Percentiles rank a stretch among this genome's conserved stretches.
Conservation (phyloP, 75 land plant genomes). For the Isoetes taiwanensis region DNA sequence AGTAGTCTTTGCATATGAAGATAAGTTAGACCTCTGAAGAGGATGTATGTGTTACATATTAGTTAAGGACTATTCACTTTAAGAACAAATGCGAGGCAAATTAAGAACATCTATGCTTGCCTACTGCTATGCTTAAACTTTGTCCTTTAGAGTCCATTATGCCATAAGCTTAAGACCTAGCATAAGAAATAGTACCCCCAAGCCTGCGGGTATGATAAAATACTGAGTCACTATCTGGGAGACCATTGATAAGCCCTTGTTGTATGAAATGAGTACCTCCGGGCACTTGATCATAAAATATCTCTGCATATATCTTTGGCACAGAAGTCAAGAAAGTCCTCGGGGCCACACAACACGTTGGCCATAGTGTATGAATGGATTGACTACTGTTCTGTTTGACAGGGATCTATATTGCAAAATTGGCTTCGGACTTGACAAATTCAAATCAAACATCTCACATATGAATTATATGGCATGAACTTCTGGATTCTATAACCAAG, state of each 20-base stretch:
- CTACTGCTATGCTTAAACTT: too few species aligned
- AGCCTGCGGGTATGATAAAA: neutral
- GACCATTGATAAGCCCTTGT: neutral
- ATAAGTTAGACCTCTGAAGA: too few species aligned
- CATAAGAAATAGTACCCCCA: too few species aligned
- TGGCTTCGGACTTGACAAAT: neutral
- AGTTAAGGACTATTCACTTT: too few species aligned
- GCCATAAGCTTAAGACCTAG: too few species aligned
- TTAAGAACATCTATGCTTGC: too few species aligned
- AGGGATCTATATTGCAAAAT: neutral
- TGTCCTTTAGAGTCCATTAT: too few species aligned
- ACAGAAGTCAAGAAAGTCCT: neutral
- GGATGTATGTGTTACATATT: too few species aligned
- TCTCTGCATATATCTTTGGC: neutral
- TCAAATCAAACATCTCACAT: neutral
- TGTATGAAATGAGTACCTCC: neutral
- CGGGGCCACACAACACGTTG: neutral
- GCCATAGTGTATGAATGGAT: neutral
- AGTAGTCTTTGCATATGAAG: too few species aligned
- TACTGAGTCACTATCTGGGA: neutral
- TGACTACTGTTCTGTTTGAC: neutral
- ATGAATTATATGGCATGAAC: neutral
- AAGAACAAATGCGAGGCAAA: too few species aligned
- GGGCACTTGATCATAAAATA: neutral
- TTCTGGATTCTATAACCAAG: neutral